Base-by-base conservation (phyloP, 306 rosid species). In the Astragalus glycyphyllos region DNA sequence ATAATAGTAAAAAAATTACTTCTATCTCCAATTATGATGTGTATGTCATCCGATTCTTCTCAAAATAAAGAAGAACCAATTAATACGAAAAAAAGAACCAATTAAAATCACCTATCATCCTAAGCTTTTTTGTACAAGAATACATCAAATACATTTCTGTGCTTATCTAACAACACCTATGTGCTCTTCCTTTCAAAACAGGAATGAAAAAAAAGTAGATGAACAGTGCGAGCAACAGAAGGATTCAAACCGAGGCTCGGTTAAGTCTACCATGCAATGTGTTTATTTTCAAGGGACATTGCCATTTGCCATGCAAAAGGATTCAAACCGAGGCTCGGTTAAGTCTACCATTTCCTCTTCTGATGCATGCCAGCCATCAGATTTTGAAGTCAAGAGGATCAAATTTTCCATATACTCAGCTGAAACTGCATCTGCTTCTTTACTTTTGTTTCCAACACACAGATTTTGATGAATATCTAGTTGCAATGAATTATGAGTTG, bases 301-400 rank as follows among this genome's bases (percentile, higher is more conserved):
- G 70, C 46, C 74, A 80, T 81, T 84, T 77, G 77, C 66, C 72
- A 94, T 45, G 77, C 86, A 74, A 75, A 95, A 95, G 42, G 97
- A 80, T 79, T 95, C 96, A 2, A 82, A 84, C 77, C 96, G 85
- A 11, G 99, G 99, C 83, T 95, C 97, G 3, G 92, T 86, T 67
- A 95, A 72, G 88, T 95, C 99, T 23, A 95, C 96, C 10, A 58
- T 80, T 75, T 89, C 96, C 70, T 86, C 91, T 65, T 89, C 91
- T 2, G 80, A 41, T 69, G 81, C 77, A 54, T 55, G 81, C 81
- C 78, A 31, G 46, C 77, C 81, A 81, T 80, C 71, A 41, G 73
- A 81, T 6, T 86, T 80, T 23, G 88, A 79, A 62, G 95, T 69
- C 81, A 81, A 79, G 79, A 80, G 81, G 59, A 87, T 75, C 79